Percentiles rank a stretch among this genome's conserved stretches.
Evolutionary conservation across 208 protist species (phyloP).

Genomic region (Angomonas desouzai): DNA sequence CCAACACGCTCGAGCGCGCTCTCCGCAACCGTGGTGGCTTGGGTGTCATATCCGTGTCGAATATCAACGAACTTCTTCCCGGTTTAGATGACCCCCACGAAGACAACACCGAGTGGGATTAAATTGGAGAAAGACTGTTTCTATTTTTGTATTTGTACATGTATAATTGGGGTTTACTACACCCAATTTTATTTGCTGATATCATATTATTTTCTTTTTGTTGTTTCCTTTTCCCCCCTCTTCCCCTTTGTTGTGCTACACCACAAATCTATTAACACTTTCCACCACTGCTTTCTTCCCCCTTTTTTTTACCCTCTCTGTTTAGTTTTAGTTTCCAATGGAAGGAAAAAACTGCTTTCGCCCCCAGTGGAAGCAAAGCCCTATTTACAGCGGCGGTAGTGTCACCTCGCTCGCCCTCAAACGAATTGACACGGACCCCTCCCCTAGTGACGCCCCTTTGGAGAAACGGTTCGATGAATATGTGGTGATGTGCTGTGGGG

Average conservation of each 20-base stretch:
- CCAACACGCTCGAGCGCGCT: slow-evolving; percentile 58
- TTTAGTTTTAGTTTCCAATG: slow-evolving; percentile 24
- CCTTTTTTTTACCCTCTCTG: neutral
- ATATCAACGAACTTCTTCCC: slow-evolving; percentile 76
- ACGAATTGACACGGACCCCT: neutral
- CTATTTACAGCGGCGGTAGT: slow-evolving; percentile 84
- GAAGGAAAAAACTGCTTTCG: slow-evolving; percentile 89
- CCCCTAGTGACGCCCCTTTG: neutral
- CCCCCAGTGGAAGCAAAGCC: slow-evolving; percentile 72
- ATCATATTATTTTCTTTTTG: slow-evolving; percentile 6
- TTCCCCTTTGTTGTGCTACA: neutral
- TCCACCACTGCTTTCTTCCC: neutral
- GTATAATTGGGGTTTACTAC: neutral
- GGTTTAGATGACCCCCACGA: slow-evolving; percentile 41
- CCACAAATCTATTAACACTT: neutral
- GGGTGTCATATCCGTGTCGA: slow-evolving; percentile 50
- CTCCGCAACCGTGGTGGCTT: slow-evolving; percentile 58
- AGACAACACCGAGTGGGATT: slow-evolving; percentile 59
- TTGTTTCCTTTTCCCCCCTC: neutral
- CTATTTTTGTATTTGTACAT: neutral
- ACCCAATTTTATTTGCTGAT: neutral
- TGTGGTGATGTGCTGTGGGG: slow-evolving; percentile 77
- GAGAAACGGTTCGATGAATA: slow-evolving; percentile 25
- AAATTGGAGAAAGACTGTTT: neutral
- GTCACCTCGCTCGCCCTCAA: slow-evolving; percentile 60